Conservation (phyloP, 225 moss, liverwort and hornwort genomes). For the Physcomitrium patens region DNA sequence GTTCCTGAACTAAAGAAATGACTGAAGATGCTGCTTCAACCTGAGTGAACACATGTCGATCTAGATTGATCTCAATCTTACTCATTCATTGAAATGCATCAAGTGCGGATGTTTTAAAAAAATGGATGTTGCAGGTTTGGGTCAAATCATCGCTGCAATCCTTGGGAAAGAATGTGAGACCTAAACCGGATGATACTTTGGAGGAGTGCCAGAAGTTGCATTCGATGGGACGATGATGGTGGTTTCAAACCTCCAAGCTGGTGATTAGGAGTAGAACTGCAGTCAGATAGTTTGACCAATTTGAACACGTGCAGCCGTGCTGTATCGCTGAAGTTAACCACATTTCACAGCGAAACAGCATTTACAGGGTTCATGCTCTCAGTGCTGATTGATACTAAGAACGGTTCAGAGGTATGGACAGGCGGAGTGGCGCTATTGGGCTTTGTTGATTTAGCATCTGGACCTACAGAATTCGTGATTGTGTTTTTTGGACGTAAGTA, state of each 20-base stretch:
- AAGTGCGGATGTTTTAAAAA: neutral
- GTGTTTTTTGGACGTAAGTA: too few relatives aligned
- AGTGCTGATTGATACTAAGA: too few relatives aligned
- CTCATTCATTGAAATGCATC: neutral
- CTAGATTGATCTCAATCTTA: neutral
- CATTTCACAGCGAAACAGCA: too few relatives aligned
- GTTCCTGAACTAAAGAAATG: neutral
- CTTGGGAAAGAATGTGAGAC: neutral
- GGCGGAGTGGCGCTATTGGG: too few relatives aligned
- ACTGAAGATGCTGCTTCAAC: slow-evolving; percentile 3
- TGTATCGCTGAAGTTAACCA: too few relatives aligned
- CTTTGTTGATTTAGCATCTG: too few relatives aligned
- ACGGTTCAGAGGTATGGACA: too few relatives aligned
- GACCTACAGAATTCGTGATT: too few relatives aligned
- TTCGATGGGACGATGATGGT: neutral
- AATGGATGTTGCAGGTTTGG: slow-evolving; percentile 4
- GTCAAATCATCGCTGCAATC: too few relatives aligned
- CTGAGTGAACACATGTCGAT: neutral
- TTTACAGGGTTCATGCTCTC: too few relatives aligned
- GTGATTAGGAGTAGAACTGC: neutral
- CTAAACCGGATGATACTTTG: slow-evolving; percentile 3
- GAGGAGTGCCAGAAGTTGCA: neutral
- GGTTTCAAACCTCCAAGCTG: neutral
- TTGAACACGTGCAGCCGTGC: too few relatives aligned
- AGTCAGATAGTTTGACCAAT: neutral